Conservation (phyloP, 139 green algal species). For the Eudorina sp. region DNA sequence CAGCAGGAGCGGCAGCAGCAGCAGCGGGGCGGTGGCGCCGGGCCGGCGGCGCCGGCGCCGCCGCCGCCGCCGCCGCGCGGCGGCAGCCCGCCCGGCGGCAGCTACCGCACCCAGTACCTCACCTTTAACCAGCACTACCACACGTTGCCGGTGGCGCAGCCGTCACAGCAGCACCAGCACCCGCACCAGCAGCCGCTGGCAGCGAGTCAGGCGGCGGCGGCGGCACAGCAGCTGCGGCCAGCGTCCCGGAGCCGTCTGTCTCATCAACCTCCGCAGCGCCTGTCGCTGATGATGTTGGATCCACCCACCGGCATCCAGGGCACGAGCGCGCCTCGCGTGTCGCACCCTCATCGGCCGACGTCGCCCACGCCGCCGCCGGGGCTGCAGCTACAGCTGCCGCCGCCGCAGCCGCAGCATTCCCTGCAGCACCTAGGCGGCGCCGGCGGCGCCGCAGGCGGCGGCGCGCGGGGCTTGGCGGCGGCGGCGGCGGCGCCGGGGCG, state of each 20-base stretch:
- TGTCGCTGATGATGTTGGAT: not conserved
- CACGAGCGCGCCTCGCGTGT: not conserved
- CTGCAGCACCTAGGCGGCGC: too few relatives aligned
- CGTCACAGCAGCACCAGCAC: not conserved
- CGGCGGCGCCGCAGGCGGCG: not conserved
- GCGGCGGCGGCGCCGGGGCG: not conserved
- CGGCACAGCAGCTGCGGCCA: not conserved
- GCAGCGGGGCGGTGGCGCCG: not conserved
- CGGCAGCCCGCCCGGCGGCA: not conserved
- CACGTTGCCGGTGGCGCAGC: not conserved
- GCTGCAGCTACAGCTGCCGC: not conserved
- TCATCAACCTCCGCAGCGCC: not conserved
- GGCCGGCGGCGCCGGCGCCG: not conserved
- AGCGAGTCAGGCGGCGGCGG: too few relatives aligned
- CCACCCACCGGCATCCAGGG: conserved; percentile 19
- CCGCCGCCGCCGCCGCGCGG: not conserved
- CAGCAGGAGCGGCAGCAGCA: not conserved
- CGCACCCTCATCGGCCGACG: not conserved
- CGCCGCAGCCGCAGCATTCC: not conserved
- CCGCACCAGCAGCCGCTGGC: not conserved
- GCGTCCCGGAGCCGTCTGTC: not conserved
- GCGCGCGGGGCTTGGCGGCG: not conserved
- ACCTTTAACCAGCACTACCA: conserved; percentile 1
- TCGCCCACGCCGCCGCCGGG: not conserved
- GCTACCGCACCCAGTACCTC: not conserved